Evolutionary conservation across 2,329 filamentous ascomycete species (phyloP).

Genomic region (Arthrobotrys entomopaga): DNA sequence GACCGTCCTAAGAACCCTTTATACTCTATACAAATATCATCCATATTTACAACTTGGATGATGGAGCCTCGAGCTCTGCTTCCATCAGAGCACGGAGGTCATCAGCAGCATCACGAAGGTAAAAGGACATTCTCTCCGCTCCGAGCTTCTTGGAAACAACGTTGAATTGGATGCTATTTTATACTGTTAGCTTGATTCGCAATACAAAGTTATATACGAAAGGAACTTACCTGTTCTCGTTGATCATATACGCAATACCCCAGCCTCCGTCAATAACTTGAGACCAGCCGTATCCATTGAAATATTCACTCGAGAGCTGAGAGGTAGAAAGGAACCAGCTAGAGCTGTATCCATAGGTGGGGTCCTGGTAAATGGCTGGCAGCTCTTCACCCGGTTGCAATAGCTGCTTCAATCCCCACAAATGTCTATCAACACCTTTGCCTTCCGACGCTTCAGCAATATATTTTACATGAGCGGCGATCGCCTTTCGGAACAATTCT

Average conservation of each 20-base stretch:
- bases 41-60: conserved; percentile 80
- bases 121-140: conserved; percentile 92
- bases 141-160: conserved; percentile 93
- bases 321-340: conserved; percentile 90
- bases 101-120: conserved; percentile 88
- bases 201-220: not conserved
- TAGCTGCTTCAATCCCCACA: conserved; percentile 96
- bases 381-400: conserved; percentile 81
- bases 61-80: conserved; percentile 79
- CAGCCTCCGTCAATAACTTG: conserved; percentile 96
- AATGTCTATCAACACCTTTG: conserved; percentile 91
- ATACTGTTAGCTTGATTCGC: conserved; percentile 57
- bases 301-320: conserved; percentile 94
- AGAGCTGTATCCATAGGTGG: conserved; percentile 81
- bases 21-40: conserved; percentile 15
- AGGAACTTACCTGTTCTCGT: conserved; percentile 82
- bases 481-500: conserved; percentile 81
- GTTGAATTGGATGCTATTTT: conserved; percentile 89
- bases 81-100: conserved; percentile 88
- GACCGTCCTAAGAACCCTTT: conserved; percentile 12
- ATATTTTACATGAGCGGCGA: conserved; percentile 86
- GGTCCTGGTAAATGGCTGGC: conserved; percentile 85
- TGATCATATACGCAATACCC: conserved; percentile 99
- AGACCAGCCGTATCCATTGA: conserved; percentile 99
- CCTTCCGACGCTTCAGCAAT: conserved; percentile 89